Evolutionary conservation across 768 basidiomycete genomes (phyloP), one percentile per base, ranked within the genome.

Genomic region (Xerocomellus intermedius): DNA sequence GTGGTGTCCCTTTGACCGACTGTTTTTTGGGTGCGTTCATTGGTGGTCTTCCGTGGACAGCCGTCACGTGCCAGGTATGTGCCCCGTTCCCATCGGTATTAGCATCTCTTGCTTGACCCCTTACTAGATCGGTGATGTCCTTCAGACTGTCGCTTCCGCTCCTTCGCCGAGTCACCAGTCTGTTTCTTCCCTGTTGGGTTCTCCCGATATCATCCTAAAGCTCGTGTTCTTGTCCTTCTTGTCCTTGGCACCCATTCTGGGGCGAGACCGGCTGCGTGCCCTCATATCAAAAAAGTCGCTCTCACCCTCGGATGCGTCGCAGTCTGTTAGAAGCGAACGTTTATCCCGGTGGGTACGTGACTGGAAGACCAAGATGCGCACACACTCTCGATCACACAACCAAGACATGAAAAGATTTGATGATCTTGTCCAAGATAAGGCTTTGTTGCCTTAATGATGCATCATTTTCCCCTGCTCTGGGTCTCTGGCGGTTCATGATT

Each of bases 11-110:
- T 8, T 65, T 91, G 46, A 67, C 75, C 53, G 89, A 93, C 68
- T 93, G 91, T 65, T 77, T 86, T 66, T 74, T 93, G 47, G 91
- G 90, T 36, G 80, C 86, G 7, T 92, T 94, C 74, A 91, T 94
- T 52, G 91, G 91, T 2, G 82, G 83, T 50, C 69, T 94, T 42
- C 91, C 91, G 0, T 94, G 91, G 91, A 94, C 92, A 48, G 90
- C 91, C 28, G 92, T 94, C 52, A 94, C 92, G 60, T 93, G 91
- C 69, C 89, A 91, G 78, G 88, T 88, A 61, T 58, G 79, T 71
- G 42, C 45, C 8, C 14, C n/a, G 14, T 17, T 60, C 49, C 50
- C 63, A 59, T 67, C 49, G 50, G 55, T 54, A 32, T 38, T 19
- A 22, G 41, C 50, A 53, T 45, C 30, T 54, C 57, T 59, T 58